Evolutionary conservation across 345 rosid genomes (phyloP).

Genomic region (Excoecaria agallocha): DNA sequence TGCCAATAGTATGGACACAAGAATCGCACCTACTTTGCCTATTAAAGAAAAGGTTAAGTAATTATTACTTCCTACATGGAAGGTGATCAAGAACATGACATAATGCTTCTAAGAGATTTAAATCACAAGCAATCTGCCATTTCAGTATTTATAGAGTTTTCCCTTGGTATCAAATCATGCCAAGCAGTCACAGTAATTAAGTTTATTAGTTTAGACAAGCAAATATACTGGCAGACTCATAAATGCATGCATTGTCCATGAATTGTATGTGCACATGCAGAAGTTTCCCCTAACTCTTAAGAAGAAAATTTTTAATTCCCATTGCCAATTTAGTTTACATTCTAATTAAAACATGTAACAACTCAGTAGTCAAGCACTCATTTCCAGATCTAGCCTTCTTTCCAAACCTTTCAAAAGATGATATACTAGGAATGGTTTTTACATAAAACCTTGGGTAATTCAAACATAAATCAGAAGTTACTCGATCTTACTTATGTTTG

Average conservation of each 20-base stretch:
- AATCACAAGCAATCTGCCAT: neutral
- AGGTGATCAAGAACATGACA: neutral
- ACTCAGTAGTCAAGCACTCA: neutral
- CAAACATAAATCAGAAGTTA: too few species aligned
- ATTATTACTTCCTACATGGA: slow-evolving; percentile 1
- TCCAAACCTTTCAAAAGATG: neutral
- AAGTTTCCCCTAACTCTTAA: neutral
- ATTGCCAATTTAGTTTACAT: neutral
- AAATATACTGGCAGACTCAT: neutral
- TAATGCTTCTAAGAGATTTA: neutral
- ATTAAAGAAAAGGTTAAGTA: slow-evolving; percentile 17
- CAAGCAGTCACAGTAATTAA: neutral
- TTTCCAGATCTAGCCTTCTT: neutral
- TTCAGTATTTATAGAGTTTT: too few species aligned
- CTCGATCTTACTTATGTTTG: too few species aligned
- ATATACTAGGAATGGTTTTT: neutral
- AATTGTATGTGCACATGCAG: neutral
- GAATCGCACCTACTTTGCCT: slow-evolving; percentile 91
- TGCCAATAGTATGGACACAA: slow-evolving; percentile 81
- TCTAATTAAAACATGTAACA: neutral
- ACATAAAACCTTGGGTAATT: too few species aligned
- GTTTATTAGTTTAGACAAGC: neutral
- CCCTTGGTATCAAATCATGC: neutral
- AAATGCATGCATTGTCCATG: neutral
- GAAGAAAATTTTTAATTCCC: neutral